These are phyloP conservation scores for Tanacetum coccineum DNA, from an alignment of 129 eudicot genomes.

Conservation along the genomic window DNA sequence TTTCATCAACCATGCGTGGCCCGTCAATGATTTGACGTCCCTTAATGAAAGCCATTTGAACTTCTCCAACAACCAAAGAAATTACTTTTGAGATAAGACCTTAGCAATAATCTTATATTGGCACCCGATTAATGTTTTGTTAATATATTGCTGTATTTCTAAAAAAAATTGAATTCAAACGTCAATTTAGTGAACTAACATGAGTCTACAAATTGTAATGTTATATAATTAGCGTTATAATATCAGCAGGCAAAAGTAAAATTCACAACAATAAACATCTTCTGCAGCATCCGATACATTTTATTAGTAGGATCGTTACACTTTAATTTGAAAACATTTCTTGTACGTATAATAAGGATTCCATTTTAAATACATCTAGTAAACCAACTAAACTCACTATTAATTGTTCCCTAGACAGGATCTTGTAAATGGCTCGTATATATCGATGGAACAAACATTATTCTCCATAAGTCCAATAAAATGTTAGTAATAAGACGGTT, in stretches of 20 bases:
- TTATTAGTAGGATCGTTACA: background rate
- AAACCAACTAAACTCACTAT: constrained; percentile 11
- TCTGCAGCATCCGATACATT: background rate
- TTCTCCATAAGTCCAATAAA: constrained; percentile 16
- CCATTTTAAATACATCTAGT: constrained; percentile 4
- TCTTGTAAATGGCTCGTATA: constrained; percentile 7
- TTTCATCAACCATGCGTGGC: too few relatives aligned
- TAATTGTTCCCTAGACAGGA: background rate
- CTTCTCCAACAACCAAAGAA: too few relatives aligned
- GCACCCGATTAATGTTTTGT: too few relatives aligned
- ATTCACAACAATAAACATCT: background rate
- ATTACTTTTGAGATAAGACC: too few relatives aligned
- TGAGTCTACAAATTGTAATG: too few relatives aligned
- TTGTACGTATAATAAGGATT: background rate
- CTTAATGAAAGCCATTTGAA: too few relatives aligned
- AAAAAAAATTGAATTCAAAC: too few relatives aligned
- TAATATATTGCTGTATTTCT: too few relatives aligned
- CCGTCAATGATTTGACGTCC: too few relatives aligned
- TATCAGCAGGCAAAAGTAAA: background rate
- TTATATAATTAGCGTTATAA: background rate
- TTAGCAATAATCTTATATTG: too few relatives aligned
- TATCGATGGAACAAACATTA: constrained; percentile 17
- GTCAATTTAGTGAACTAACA: too few relatives aligned
- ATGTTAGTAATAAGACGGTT: constrained; percentile 45
- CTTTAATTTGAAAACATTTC: background rate